Conservation (phyloP, 192 early-diverging fungal genomes). For the Rhizophagus prolifer region DNA sequence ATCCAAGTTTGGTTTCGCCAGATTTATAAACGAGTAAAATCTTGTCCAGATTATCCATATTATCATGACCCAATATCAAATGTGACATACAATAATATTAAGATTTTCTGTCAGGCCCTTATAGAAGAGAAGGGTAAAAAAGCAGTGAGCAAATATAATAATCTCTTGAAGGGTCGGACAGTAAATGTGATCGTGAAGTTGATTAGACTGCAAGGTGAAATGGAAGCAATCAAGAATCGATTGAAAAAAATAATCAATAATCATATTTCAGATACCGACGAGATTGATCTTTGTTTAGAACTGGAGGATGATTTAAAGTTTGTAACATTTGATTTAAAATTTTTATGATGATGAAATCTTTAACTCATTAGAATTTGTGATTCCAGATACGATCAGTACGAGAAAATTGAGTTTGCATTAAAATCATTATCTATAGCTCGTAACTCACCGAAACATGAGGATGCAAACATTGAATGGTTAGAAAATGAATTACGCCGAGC, state of each 20-base stretch:
- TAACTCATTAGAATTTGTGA: background rate
- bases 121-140: background rate
- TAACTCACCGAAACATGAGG: background rate
- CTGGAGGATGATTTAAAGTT: constrained; percentile 9
- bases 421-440: background rate
- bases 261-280: background rate
- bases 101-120: background rate
- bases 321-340: background rate
- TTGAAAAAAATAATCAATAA: constrained; percentile 5
- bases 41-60: background rate
- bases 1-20: constrained; percentile 6
- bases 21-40: background rate
- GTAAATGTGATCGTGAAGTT: constrained; percentile 6
- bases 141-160: constrained; percentile 1
- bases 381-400: background rate
- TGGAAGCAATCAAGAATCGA: background rate
- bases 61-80: background rate
- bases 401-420: background rate
- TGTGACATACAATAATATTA: background rate
- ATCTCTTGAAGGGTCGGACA: constrained; percentile 9
- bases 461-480: background rate
- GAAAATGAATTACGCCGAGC: background rate
- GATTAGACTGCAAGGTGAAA: background rate
- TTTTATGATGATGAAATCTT: background rate
- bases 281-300: background rate